Percentiles rank a stretch among this genome's conserved stretches.
Evolutionary conservation across 129 eudicot species (phyloP).

Genomic region (Pulicaria dysenterica): DNA sequence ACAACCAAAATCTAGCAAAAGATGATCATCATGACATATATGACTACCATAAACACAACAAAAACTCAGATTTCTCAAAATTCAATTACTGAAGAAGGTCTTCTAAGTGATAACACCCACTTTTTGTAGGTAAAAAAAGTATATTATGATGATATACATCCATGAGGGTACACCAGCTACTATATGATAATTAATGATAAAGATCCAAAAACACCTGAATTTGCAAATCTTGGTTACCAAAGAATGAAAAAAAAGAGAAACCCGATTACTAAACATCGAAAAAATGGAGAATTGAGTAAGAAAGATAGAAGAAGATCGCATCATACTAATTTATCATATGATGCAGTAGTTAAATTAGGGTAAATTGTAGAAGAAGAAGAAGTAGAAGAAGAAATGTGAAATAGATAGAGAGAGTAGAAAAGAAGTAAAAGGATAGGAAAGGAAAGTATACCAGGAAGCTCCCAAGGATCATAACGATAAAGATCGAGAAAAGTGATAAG

Average conservation of each 20-base stretch:
- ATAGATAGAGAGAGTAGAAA: background rate
- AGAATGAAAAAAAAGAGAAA: too few species aligned
- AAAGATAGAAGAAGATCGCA: background rate
- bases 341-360: too few species aligned
- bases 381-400: background rate
- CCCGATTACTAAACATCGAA: too few species aligned
- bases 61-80: background rate
- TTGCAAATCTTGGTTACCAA: too few species aligned
- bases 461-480: conserved; percentile 99
- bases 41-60: background rate
- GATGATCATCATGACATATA: background rate
- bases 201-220: too few species aligned
- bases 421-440: background rate
- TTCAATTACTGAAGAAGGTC: background rate
- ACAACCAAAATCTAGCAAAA: conserved; percentile 1
- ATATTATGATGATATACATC: too few species aligned
- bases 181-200: too few species aligned
- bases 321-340: background rate
- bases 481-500: conserved; percentile 98
- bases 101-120: background rate
- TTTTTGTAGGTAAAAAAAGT: background rate
- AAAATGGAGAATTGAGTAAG: background rate
- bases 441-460: conserved; percentile 75
- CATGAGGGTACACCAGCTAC: too few species aligned
- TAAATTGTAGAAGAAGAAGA: background rate